Percentiles rank a stretch among this genome's conserved stretches.
These are phyloP conservation scores for Penicillium canariense DNA, from an alignment of 495 filamentous ascomycete genomes.

Conservation along the genomic window DNA sequence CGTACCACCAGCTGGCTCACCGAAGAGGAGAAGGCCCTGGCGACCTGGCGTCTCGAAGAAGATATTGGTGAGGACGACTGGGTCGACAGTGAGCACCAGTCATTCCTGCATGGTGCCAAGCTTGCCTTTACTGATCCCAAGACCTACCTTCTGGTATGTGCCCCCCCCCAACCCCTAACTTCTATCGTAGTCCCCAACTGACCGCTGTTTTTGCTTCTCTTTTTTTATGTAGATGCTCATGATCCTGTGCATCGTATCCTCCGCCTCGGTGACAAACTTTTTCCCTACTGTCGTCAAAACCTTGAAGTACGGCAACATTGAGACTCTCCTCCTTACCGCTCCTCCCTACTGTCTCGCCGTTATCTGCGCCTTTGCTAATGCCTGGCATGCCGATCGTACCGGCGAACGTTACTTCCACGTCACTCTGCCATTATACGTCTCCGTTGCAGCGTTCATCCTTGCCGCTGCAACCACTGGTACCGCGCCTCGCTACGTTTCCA, in stretches of 20 bases:
- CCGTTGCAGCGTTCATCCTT: constrained; percentile 72
- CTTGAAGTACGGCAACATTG: constrained; percentile 63
- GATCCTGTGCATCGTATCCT: constrained; percentile 68
- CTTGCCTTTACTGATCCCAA: constrained; percentile 71
- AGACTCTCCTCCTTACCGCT: constrained; percentile 71
- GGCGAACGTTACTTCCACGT: constrained; percentile 81
- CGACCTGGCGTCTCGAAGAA: constrained; percentile 68
- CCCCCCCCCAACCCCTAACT: background rate
- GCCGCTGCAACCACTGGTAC: constrained; percentile 62
- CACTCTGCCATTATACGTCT: constrained; percentile 62
- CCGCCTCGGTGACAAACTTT: constrained; percentile 80
- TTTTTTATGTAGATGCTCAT: constrained; percentile 53
- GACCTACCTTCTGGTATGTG: constrained; percentile 55
- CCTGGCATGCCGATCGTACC: constrained; percentile 75
- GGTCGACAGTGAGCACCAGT: constrained; percentile 60
- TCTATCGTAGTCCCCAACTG: too few species aligned
- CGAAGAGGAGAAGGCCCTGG: constrained; percentile 65
- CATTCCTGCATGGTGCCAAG: constrained; percentile 64
- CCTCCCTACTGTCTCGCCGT: constrained; percentile 74
- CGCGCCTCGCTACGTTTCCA: constrained; percentile 71
- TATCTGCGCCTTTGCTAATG: constrained; percentile 67
- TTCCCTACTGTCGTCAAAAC: constrained; percentile 83
- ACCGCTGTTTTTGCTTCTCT: too few species aligned
- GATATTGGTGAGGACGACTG: constrained; percentile 80
- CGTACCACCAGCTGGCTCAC: constrained; percentile 71